These are phyloP conservation scores for Boletus huronensis DNA, from an alignment of 768 basidiomycete species.

Conservation along the genomic window DNA sequence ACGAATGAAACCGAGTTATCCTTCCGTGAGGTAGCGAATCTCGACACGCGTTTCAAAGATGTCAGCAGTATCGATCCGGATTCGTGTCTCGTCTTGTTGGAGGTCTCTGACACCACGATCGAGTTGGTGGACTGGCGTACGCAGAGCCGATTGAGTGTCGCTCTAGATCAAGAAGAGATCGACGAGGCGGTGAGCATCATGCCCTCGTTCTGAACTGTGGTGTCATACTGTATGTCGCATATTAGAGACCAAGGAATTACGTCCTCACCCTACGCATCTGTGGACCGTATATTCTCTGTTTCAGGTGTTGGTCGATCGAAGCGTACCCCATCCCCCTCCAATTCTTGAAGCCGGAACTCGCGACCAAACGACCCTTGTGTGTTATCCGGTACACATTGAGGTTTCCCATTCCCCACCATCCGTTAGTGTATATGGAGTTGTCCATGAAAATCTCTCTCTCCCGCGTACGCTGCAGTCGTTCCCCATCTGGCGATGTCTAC, in stretches of 20 bases:
- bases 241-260: conserved; percentile 27
- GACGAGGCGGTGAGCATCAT: conserved; percentile 27
- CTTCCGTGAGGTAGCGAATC: conserved; percentile 2
- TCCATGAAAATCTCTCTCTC: conserved; percentile 34
- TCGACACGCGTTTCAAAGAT: conserved; percentile 2
- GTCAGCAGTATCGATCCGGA: conserved; percentile 33
- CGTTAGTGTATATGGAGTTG: conserved; percentile 29
- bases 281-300: conserved; percentile 47
- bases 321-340: conserved; percentile 26
- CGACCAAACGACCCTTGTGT: not conserved
- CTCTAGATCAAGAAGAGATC: conserved; percentile 24
- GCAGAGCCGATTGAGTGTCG: conserved; percentile 13
- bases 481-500: conserved; percentile 35
- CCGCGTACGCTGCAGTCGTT: conserved; percentile 30
- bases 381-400: no score
- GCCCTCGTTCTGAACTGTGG: not conserved
- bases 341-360: not conserved
- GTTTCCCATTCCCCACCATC: conserved; percentile 18
- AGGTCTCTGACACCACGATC: conserved; percentile 27
- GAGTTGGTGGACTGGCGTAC: conserved; percentile 38
- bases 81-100: conserved; percentile 29
- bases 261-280: conserved; percentile 42
- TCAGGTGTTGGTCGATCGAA: conserved; percentile 49
- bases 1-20: not conserved
- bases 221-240: not conserved